Conservation (phyloP, 345 rosid genomes). For the Rhizophora apiculata region DNA sequence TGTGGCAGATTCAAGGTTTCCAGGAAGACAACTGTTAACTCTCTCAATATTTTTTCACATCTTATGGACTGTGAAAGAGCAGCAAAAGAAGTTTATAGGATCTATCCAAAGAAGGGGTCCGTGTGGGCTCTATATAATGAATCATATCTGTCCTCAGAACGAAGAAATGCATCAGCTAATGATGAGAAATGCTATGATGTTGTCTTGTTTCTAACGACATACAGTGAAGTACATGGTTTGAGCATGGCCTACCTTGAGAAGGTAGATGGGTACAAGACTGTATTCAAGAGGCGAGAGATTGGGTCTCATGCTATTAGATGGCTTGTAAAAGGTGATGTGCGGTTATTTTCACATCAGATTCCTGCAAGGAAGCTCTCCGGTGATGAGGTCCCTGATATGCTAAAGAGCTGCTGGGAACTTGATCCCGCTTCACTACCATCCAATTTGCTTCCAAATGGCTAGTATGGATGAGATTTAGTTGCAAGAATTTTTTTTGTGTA, state of each 20-base stretch:
- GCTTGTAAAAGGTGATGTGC: slow-evolving; percentile 52
- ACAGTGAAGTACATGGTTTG: slow-evolving; percentile 64
- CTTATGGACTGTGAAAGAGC: slow-evolving; percentile 71
- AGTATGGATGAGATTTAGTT: too few species aligned
- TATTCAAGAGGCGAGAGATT: slow-evolving; percentile 64
- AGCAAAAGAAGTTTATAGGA: slow-evolving; percentile 65
- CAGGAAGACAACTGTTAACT: slow-evolving; percentile 36
- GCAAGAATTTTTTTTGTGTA: too few species aligned
- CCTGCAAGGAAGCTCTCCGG: slow-evolving; percentile 68
- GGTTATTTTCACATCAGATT: slow-evolving; percentile 76
- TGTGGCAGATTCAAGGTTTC: slow-evolving; percentile 70
- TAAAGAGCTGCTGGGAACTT: slow-evolving; percentile 76
- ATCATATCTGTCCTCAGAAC: slow-evolving; percentile 22
- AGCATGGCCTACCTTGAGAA: slow-evolving; percentile 82
- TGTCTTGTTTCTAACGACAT: slow-evolving; percentile 58
- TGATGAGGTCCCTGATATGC: slow-evolving; percentile 38
- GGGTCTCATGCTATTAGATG: slow-evolving; percentile 64
- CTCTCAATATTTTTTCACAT: slow-evolving; percentile 66
- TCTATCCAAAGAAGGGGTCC: slow-evolving; percentile 81
- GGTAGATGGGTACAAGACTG: slow-evolving; percentile 57
- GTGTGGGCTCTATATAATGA: slow-evolving; percentile 74
- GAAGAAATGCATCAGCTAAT: slow-evolving; percentile 32
- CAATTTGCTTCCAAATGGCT: slow-evolving; percentile 23
- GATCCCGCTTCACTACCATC: slow-evolving; percentile 75
- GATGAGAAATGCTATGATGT: slow-evolving; percentile 41